Evolutionary conservation across 768 basidiomycete genomes (phyloP), one percentile per base, ranked within the genome.

Genomic region (Dioszegia hungarica): DNA sequence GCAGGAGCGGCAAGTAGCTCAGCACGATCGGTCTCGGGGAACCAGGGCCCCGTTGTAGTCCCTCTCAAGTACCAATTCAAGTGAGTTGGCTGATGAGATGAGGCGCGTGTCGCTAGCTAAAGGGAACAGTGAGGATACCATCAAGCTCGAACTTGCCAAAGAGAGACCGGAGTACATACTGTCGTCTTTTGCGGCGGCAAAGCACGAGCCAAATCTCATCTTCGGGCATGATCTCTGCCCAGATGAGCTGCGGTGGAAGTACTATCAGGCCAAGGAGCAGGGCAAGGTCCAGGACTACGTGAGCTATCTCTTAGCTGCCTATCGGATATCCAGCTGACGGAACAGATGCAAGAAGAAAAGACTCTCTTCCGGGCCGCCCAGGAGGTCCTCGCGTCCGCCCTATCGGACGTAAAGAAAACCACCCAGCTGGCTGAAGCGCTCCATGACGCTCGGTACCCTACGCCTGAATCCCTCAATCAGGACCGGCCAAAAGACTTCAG

Each of bases 121-220:
- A 20, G 15, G 3, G 1, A 17, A 10, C 63, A 91, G 89, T 25
- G 69, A 78, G 19, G 85, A 90, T 12, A 77, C 80, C 2, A 82
- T 94, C 40, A 71, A 70, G n/a, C 76, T 77, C 29, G 91, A 93
- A 62, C 72, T 93, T 8, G 82, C 81, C 1, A 77, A 77, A 2
- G 90, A 92, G 15, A 86, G 84, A 67, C 91, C 90, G 0, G 40
- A 80, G 12, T 95, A 88, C 86, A 86, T 86, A 14, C 77, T 93
- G 0, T 85, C 88, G 0, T 86, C 83, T 0, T 93, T 88, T 70
- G 90, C 81, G 0, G 83, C 88, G 20, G 82, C 84, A 3, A 94
- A 92, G 70, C 67, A 81, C 57, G 89, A 90, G 61, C 84, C 84
- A 0, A 82, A 79, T 20, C 62, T 93, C 5, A 73, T 95, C 17